Percentiles rank a stretch among this genome's conserved stretches.
phyloP scores from a whole-genome alignment of 176 grass and related monocot genomes.

The Chloris gayana region DNA sequence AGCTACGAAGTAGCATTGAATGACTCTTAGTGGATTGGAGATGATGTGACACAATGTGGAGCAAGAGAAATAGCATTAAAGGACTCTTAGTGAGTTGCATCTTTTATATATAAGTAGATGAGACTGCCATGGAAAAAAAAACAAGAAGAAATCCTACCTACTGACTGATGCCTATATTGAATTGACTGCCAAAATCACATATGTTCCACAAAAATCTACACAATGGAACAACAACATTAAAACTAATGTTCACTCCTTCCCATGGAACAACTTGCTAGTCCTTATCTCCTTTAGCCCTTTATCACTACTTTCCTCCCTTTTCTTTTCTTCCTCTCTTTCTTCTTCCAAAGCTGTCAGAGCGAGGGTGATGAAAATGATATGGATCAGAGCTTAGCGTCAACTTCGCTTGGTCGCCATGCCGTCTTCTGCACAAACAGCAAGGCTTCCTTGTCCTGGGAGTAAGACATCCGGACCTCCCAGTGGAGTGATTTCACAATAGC shows the following conservation, averaged over 20 bases:
- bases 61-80: no score
- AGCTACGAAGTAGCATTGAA: no score
- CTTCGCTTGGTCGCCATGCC: slow-evolving; percentile 57
- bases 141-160: neutral
- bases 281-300: no score
- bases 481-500: slow-evolving; percentile 59
- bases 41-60: no score
- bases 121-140: neutral
- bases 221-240: neutral
- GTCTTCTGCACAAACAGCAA: slow-evolving; percentile 71
- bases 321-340: neutral
- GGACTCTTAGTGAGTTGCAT: no score
- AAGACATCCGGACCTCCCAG: slow-evolving; percentile 66
- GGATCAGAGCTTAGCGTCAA: slow-evolving; percentile 35
- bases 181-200: neutral
- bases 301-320: no score
- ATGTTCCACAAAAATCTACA: slow-evolving; percentile 5
- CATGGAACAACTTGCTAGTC: no score
- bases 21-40: no score
- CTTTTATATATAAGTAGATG: no score
- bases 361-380: neutral
- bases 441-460: slow-evolving; percentile 66
- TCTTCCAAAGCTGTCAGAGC: neutral
- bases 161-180: neutral
- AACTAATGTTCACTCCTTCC: neutral